These are phyloP conservation scores for Cercospora brassicicola DNA, from an alignment of 2,329 filamentous ascomycete species.

Conservation along the genomic window DNA sequence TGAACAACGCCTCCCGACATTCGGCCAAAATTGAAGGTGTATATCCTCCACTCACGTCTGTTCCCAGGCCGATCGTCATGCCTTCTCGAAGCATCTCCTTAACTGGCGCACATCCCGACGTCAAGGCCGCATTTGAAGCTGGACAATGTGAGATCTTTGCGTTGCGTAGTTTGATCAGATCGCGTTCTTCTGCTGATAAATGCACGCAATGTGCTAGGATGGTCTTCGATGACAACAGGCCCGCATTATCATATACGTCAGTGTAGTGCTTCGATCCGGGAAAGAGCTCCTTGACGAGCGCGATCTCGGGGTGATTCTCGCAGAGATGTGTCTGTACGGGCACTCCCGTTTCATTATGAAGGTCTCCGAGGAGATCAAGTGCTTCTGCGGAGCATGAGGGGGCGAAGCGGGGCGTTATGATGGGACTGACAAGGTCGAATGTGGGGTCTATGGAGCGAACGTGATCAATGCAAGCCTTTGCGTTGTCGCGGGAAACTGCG, in stretches of 20 bases:
- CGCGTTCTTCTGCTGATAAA: conserved; percentile 65
- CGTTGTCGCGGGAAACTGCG: conserved; percentile 56
- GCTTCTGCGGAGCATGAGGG: conserved; percentile 55
- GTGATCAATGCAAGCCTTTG: conserved; percentile 53
- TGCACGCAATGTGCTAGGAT: conserved; percentile 86
- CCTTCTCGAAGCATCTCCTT: conserved; percentile 71
- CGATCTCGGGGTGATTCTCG: conserved; percentile 75
- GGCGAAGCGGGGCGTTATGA: conserved; percentile 71
- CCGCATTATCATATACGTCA: conserved; percentile 72
- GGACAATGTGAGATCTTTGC: conserved; percentile 82
- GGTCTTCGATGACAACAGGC: conserved; percentile 69
- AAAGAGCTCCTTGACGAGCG: conserved; percentile 69
- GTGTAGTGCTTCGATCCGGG: conserved; percentile 66
- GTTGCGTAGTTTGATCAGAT: conserved; percentile 60
- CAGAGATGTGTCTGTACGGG: conserved; percentile 87
- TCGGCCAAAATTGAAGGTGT: conserved; percentile 77
- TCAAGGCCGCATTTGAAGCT: conserved; percentile 78
- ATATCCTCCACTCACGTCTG: conserved; percentile 88
- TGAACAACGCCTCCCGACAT: conserved; percentile 76
- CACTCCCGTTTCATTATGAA: conserved; percentile 64
- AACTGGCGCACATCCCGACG: conserved; percentile 75
- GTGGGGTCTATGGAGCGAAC: conserved; percentile 65
- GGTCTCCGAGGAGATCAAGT: conserved; percentile 63
- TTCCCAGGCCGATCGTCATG: conserved; percentile 80
- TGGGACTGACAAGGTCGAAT: conserved; percentile 67